Base-by-base conservation (phyloP, 2,329 filamentous ascomycete species). In the Xylariaceae sp. region DNA sequence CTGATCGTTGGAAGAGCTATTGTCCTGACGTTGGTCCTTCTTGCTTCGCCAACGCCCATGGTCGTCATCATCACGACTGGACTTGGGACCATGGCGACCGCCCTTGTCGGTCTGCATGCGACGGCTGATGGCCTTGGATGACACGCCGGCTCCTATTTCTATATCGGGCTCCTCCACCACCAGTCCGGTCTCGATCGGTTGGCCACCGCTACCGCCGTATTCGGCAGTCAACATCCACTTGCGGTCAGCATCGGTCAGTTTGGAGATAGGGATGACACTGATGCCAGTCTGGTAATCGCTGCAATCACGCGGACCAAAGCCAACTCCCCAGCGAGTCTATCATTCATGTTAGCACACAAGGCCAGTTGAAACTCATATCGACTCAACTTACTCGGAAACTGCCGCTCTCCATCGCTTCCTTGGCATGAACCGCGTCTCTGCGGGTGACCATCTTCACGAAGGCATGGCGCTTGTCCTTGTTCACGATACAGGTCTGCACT, bases 391-490 rank as follows among this genome's bases (percentile, higher is more conserved):
- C 86, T 67, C 88, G 83, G 56, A 91, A 84, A 65, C 90, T 85
- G 62, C 86, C 84, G 55, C 86, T 86, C 73, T 97, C 92, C 86
- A 97, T 96, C 55, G 87, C 90, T 44, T 88, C 84, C 72, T 95
- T 95, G 54, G 94, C 94, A 63, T 74, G 79, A 60, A 96, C 82
- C 11, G 94, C 93, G 74, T 96, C 91, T 63, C 85, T 82, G 44
- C 95, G 90, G 64, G 85, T 94, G 66, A 94, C 84, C 94, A 99
- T 99, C 77, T 99, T 99, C 70, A 99, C 93, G 73, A 99, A 99
- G 4, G 94, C 94, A 74, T 99, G 94, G 15, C 94, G 89, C 77
- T 97, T 99, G 71, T 99, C 94, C 70, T 91, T 89, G 77, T 99
- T 97, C 66, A 97, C 92, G 65, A 99, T 99, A 75, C 93, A 97